A percentile compares a stretch with the other conserved stretches of the same genome.
These are phyloP conservation scores for Dendrobium huoshanense DNA, from an alignment of 106 monocot genomes.

Conservation along the genomic window DNA sequence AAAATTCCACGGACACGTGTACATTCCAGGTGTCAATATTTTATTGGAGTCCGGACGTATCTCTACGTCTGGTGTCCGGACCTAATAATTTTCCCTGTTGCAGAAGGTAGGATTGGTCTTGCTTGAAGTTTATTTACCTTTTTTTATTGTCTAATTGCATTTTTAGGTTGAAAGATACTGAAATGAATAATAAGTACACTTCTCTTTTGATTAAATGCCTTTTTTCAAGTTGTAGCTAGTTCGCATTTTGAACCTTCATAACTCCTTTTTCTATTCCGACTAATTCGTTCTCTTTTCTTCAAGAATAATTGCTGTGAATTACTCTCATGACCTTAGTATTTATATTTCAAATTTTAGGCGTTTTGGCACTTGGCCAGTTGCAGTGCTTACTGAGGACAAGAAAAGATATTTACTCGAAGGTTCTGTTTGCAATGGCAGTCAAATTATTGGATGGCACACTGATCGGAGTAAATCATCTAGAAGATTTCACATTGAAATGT, in stretches of 20 bases:
- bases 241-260: not conserved
- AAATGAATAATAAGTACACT: too few relatives aligned
- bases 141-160: too few relatives aligned
- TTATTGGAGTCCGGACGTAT: too few relatives aligned
- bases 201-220: too few relatives aligned
- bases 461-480: slow-evolving; percentile 26
- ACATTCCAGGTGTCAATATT: too few relatives aligned
- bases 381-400: slow-evolving; percentile 28
- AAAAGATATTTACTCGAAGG: slow-evolving; percentile 47
- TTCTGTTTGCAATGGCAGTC: slow-evolving; percentile 58
- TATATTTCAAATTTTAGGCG: slow-evolving; percentile 22
- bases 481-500: slow-evolving; percentile 50
- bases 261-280: too few relatives aligned
- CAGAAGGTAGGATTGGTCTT: too few relatives aligned
- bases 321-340: not conserved
- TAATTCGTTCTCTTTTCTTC: not conserved
- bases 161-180: too few relatives aligned
- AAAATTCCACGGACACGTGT: too few relatives aligned
- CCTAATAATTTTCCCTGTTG: too few relatives aligned
- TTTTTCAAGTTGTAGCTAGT: not conserved
- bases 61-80: too few relatives aligned
- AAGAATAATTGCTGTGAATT: not conserved
- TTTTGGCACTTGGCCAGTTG: slow-evolving; percentile 79
- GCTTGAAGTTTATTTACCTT: too few relatives aligned
- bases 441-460: slow-evolving; percentile 64